Evolutionary conservation across 2,329 filamentous ascomycete species (phyloP), one percentile per base, ranked within the genome.

Genomic region (Achaetomium macrosporum): DNA sequence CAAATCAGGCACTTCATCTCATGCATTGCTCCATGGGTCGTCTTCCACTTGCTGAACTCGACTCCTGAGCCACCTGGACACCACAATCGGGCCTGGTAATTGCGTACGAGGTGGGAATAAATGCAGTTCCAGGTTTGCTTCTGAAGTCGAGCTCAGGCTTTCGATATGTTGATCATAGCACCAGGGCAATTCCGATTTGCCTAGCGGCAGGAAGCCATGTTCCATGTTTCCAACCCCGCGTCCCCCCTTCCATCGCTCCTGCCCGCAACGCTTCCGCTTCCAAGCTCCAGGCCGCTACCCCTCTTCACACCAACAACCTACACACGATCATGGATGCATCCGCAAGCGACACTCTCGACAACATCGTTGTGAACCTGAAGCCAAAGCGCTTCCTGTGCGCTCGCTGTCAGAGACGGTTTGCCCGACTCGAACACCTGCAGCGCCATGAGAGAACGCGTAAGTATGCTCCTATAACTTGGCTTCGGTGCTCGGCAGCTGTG

Each of bases 381-480:
- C 42, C 47, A 1, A 57, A 53, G 50, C 57, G 54, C 45, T 59
- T 59, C 47, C 45, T 50, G 37, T 59, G 54, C 40, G 29, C 35
- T 45, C 57, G 54, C 41, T 59, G 57, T 35, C 54, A 59, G 36
- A 43, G 57, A n/a, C 35, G 47, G 11, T 59, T 59, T 43, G 52
- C 50, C 25, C 54, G 57, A 8, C 52, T 59, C 16, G 57, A 59
- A 43, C 57, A 59, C 39, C 41, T 59, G 46, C 57, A 59, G 49
- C 51, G 54, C 5, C 57, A 59, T 20, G 57, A 59, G 25, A 49
- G 57, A 16, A 59, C 57, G n/a, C 57, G 56, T 58, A 53, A 25
- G 53, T 53, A 12, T 50, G 48, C 30, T 19, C 4, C 42, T 7
- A n/a, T n/a, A 25, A 25, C 7, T 25, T 25, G 25, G 4, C 25